A percentile compares a stretch with the other conserved stretches of the same genome.
phyloP scores from a whole-genome alignment of 768 basidiomycete genomes.

The Mycena amicta region DNA sequence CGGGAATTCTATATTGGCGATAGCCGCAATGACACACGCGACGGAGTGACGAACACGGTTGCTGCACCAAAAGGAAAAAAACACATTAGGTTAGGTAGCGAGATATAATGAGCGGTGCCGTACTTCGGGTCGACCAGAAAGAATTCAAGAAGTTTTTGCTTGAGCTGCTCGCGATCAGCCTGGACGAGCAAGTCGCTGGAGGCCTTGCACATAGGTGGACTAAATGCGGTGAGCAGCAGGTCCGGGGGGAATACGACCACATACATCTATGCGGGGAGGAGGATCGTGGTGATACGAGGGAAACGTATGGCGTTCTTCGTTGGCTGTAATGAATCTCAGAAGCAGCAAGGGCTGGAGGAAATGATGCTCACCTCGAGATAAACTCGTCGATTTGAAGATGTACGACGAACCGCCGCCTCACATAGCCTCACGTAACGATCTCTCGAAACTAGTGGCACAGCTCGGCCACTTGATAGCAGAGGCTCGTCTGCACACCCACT shows the following conservation, averaged over 20 bases:
- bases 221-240: slow-evolving; percentile 36
- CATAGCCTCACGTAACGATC: too few relatives aligned
- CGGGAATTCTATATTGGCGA: slow-evolving; percentile 89
- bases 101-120: slow-evolving; percentile 28
- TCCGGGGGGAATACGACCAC: slow-evolving; percentile 36
- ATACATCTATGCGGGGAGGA: slow-evolving; percentile 48
- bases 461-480: too few relatives aligned
- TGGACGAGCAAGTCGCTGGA: slow-evolving; percentile 83
- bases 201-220: slow-evolving; percentile 74
- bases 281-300: neutral
- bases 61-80: slow-evolving; percentile 48
- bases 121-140: slow-evolving; percentile 80
- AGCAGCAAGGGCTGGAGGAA: too few relatives aligned
- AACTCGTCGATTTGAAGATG: too few relatives aligned
- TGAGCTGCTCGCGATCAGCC: slow-evolving; percentile 79
- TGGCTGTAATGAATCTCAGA: too few relatives aligned
- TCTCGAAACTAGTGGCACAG: too few relatives aligned
- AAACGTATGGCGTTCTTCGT: too few relatives aligned
- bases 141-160: slow-evolving; percentile 76
- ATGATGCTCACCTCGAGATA: too few relatives aligned
- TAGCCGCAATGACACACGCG: slow-evolving; percentile 89
- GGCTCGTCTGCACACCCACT: too few relatives aligned
- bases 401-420: too few relatives aligned
- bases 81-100: slow-evolving; percentile 19
- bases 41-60: slow-evolving; percentile 90